These are phyloP conservation scores for Penicillium ucsense DNA, from an alignment of 495 filamentous ascomycete genomes.

Conservation along the genomic window DNA sequence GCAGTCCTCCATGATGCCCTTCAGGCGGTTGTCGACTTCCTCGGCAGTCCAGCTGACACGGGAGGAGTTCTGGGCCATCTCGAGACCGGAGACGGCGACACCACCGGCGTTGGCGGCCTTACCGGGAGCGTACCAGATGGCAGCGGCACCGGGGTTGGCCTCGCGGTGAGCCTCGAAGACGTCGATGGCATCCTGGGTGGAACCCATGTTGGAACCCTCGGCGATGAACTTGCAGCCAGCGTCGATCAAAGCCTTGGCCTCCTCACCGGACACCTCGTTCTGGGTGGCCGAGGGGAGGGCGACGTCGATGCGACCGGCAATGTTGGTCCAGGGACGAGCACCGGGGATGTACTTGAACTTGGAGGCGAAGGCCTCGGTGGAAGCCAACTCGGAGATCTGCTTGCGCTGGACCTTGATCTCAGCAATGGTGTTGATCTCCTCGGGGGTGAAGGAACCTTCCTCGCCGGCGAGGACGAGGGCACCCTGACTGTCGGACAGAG, in stretches of 20 bases:
- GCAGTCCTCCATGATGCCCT: conserved; percentile 86
- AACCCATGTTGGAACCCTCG: conserved; percentile 98
- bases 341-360: conserved; percentile 84
- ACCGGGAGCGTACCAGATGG: conserved; percentile 94
- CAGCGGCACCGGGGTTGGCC: conserved; percentile 51
- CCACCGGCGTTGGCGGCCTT: conserved; percentile 93
- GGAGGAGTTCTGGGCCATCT: conserved; percentile 97
- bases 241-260: conserved; percentile 72
- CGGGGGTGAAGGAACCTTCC: conserved; percentile 54
- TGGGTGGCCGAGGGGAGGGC: conserved; percentile 91
- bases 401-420: conserved; percentile 79
- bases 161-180: conserved; percentile 78
- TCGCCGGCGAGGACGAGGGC: conserved; percentile 61
- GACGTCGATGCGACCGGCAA: conserved; percentile 71
- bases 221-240: conserved; percentile 79
- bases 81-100: conserved; percentile 93
- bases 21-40: conserved; percentile 87
- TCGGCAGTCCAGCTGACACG: conserved; percentile 76
- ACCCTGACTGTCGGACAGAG: conserved; percentile 90
- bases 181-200: conserved; percentile 90
- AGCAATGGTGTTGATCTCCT: conserved; percentile 69
- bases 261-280: conserved; percentile 89
- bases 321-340: conserved; percentile 83
- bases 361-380: conserved; percentile 39
- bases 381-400: conserved; percentile 58